Conservation (phyloP, 2,329 filamentous ascomycete species). For the Botrytis porri region DNA sequence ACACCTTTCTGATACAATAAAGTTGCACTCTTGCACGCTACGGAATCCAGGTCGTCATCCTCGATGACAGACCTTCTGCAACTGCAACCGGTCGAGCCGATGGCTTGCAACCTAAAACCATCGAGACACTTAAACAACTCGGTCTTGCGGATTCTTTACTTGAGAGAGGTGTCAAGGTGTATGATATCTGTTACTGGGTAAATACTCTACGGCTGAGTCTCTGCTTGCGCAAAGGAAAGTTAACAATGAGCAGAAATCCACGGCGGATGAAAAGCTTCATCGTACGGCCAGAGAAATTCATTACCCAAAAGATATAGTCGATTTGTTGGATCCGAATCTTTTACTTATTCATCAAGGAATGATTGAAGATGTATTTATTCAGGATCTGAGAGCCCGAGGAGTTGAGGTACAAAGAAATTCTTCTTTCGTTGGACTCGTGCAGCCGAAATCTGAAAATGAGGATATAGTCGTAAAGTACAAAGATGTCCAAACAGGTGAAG, state of each 20-base stretch:
- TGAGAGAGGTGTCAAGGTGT: conserved; percentile 55
- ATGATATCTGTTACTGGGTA: conserved; percentile 60
- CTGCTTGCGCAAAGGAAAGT: conserved; percentile 35
- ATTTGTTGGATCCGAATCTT: conserved; percentile 34
- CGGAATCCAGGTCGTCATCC: conserved; percentile 61
- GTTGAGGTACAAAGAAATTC: conserved; percentile 47
- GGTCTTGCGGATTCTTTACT: conserved; percentile 54
- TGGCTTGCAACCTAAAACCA: conserved; percentile 58
- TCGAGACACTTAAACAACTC: conserved; percentile 61
- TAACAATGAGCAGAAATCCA: conserved; percentile 39
- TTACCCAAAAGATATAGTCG: conserved; percentile 32
- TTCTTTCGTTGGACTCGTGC: conserved; percentile 41
- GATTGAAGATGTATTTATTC: conserved; percentile 53
- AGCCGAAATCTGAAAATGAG: conserved; percentile 27
- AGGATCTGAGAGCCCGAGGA: conserved; percentile 50
- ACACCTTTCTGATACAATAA: conserved; percentile 48
- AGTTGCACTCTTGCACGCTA: conserved; percentile 47
- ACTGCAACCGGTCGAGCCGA: conserved; percentile 62
- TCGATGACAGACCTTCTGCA: conserved; percentile 67
- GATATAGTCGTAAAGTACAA: conserved; percentile 46
- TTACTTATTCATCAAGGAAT: conserved; percentile 52
- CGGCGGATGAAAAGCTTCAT: conserved; percentile 22
- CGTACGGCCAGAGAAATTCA: conserved; percentile 41
- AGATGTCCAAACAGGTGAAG: conserved; percentile 53
- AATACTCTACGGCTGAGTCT: conserved; percentile 32